Base-by-base conservation (phyloP, 768 basidiomycete genomes). In the Krasilnikovozyma curviuscula region DNA sequence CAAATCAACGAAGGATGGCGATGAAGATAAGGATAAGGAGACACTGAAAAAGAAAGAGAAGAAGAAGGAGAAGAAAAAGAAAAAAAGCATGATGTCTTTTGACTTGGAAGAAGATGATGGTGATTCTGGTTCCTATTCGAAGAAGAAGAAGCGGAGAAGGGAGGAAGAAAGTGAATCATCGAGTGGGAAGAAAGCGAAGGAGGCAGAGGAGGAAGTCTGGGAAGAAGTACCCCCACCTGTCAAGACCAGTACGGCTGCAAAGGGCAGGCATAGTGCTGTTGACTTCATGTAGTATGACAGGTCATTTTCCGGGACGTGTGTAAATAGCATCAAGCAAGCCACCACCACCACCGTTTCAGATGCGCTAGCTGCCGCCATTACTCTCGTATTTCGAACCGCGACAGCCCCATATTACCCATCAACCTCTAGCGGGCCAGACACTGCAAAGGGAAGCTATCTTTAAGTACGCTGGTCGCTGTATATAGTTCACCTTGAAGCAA, bases 41-140 rank as follows among this genome's bases (percentile, higher is more conserved):
- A 50, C 55, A 48, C 62, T 65, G 32, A 76, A 73, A 59, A 69
- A 73, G 46, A 69, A 71, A 44, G 67, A 67, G 51, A 65, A 63
- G 52, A 71, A 76, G 58, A 56, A 58, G 45, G 55, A 57, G 32
- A 71, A 74, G 55, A 71, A 73, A 54, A 59, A 61, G 37, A 49
- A 54, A 39, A 71, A 70, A 48, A 60, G 72, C 4, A 68, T 83
- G 7, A 71, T 88, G 29, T 83, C 81, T 7, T 88, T 89, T 59
- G 77, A 76, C 48, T 67, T 81, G 28, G 64, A 58, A 49, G 83
- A 81, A 18, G 57, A 60, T 6, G 80, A 77, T 34, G n/a, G n/a
- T n/a, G n/a, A n/a, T n/a, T n/a, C n/a, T n/a, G n/a, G n/a, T n/a
- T n/a, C n/a, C n/a, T n/a, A n/a, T n/a, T n/a, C n/a, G 78, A 70